These are phyloP conservation scores for Cupressus sempervirens DNA, from an alignment of 75 land plant genomes.

Conservation along the genomic window DNA sequence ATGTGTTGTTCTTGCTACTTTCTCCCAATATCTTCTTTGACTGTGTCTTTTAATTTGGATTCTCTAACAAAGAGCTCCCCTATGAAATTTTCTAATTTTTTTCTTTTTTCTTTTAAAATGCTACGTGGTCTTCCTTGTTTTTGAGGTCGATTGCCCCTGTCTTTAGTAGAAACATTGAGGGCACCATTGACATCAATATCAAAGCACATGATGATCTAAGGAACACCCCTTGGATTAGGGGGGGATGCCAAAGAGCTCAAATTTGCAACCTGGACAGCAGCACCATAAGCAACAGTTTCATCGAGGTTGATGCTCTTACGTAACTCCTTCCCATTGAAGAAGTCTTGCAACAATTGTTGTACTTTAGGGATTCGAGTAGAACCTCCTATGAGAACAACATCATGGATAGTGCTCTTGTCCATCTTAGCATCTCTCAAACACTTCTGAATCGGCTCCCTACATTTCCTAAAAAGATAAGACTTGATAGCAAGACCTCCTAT, in stretches of 20 bases:
- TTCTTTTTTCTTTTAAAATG: no score
- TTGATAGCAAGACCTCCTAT: no score
- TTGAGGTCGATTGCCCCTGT: constrained; percentile 41
- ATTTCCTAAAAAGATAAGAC: constrained; percentile 46
- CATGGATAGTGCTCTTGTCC: constrained; percentile 39
- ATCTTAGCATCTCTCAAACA: constrained; percentile 55
- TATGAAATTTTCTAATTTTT: no score
- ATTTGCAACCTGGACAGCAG: constrained; percentile 52
- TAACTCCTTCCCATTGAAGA: constrained; percentile 61
- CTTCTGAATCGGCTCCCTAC: constrained; percentile 62
- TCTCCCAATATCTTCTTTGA: no score
- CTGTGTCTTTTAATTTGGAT: no score
- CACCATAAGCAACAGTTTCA: constrained; percentile 49
- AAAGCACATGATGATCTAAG: constrained; percentile 46
- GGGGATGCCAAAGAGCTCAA: constrained; percentile 55
- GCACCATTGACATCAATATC: constrained; percentile 47
- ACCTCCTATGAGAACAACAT: constrained; percentile 48
- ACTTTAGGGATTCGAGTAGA: constrained; percentile 51
- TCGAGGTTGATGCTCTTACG: constrained; percentile 57
- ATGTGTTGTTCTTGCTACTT: no score
- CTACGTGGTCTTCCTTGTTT: no score
- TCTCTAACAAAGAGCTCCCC: no score
- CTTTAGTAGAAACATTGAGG: constrained; percentile 42
- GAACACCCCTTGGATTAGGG: constrained; percentile 43
- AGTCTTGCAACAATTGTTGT: constrained; percentile 44